Evolutionary conservation across 208 protist genomes (phyloP).

Genomic region (Balamuthia mandrillaris): DNA sequence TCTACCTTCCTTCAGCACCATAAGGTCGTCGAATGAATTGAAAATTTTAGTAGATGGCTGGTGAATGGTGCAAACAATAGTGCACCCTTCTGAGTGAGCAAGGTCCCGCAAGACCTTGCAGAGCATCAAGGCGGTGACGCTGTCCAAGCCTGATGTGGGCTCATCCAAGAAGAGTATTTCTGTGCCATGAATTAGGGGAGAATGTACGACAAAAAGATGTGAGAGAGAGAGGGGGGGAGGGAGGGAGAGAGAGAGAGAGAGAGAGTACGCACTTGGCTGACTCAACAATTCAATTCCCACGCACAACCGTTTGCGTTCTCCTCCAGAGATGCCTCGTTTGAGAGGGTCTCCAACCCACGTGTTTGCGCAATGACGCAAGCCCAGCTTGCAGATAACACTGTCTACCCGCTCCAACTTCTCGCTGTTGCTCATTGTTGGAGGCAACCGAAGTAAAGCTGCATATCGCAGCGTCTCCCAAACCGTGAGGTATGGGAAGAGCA

Average conservation of each 20-base stretch:
- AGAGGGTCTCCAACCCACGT: conserved; percentile 34
- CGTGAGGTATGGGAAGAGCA: conserved; percentile 41
- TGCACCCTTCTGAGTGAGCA: neutral
- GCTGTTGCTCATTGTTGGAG: neutral
- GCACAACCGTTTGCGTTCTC: conserved; percentile 50
- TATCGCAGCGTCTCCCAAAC: conserved; percentile 49
- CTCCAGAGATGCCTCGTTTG: conserved; percentile 47
- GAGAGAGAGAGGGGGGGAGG: too few relatives aligned
- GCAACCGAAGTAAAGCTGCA: conserved; percentile 31
- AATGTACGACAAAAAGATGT: too few relatives aligned
- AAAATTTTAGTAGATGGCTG: conserved; percentile 47
- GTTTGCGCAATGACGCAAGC: neutral
- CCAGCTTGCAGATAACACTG: conserved; percentile 32
- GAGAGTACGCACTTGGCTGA: too few relatives aligned
- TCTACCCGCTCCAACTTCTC: conserved; percentile 15
- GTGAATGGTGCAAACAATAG: conserved; percentile 49
- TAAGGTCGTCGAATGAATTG: conserved; percentile 40
- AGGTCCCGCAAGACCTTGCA: conserved; percentile 6
- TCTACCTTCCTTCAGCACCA: conserved; percentile 30
- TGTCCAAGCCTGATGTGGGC: conserved; percentile 39
- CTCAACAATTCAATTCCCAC: conserved; percentile 43
- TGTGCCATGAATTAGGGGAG: too few relatives aligned
- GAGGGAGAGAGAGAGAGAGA: too few relatives aligned
- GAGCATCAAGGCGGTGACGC: neutral
- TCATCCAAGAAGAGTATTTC: conserved; percentile 45